Conservation (phyloP, 257 asterid genomes). For the Fraxinus pennsylvanica region DNA sequence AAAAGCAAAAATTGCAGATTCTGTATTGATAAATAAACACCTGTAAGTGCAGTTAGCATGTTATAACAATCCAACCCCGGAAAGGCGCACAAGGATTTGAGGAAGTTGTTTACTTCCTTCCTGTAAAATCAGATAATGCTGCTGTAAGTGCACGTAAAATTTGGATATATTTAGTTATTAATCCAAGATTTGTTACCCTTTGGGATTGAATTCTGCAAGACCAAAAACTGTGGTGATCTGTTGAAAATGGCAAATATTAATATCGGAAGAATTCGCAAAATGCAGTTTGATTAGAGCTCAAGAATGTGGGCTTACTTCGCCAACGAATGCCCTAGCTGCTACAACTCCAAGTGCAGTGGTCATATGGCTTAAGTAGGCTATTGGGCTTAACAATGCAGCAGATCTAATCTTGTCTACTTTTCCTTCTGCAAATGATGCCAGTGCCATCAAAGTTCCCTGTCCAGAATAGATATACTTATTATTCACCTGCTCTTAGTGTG, state of each 20-base stretch:
- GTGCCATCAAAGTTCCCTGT: constrained; percentile 83
- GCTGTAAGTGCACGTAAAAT: not conserved
- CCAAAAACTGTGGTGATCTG: constrained; percentile 71
- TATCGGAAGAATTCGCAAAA: not conserved
- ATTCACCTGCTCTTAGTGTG: not conserved
- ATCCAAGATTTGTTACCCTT: constrained; percentile 40
- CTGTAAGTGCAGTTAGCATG: constrained; percentile 63
- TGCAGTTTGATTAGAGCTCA: not conserved
- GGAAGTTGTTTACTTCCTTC: constrained; percentile 38
- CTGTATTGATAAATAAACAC: constrained; percentile 25
- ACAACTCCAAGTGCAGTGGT: constrained; percentile 60
- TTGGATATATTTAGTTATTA: not conserved
- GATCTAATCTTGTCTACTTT: constrained; percentile 69
- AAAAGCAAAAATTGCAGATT: not conserved
- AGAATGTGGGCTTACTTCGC: constrained; percentile 54
- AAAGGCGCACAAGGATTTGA: constrained; percentile 45
- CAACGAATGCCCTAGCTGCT: constrained; percentile 64
- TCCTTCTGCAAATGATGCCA: constrained; percentile 79
- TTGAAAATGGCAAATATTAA: not conserved
- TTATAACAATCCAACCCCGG: constrained; percentile 65
- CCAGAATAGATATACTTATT: not conserved
- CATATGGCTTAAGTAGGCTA: constrained; percentile 85
- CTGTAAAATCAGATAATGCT: constrained; percentile 29
- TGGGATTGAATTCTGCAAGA: constrained; percentile 79
- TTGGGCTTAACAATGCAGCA: constrained; percentile 74